Evolutionary conservation across 2,329 filamentous ascomycete species (phyloP), one percentile per base, ranked within the genome.

Genomic region (Monosporascus sp.): DNA sequence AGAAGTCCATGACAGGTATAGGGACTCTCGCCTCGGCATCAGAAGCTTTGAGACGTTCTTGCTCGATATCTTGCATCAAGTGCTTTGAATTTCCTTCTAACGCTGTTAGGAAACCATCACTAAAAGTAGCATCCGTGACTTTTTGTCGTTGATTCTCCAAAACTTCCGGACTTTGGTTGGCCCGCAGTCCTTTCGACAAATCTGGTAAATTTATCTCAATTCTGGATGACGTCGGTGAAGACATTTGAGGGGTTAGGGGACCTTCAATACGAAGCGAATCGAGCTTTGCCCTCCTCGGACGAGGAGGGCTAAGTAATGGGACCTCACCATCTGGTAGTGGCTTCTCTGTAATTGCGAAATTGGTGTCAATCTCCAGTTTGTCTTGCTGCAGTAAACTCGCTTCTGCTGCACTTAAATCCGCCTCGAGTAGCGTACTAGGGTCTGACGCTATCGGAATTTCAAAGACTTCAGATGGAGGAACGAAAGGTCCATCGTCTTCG

Each of bases 1-100:
- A 60, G 53, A 68, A 68, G 37, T 69, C 64, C 56, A 65, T 58
- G 17, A 56, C 45, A 4, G 67, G 67, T 22, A 67, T 59, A 37
- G 61, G 53, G 27, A 67, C 52, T 50, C 67, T 59, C 43, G 64
- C 63, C 19, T 61, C 53, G 14, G 66, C 63, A 52, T 61, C 61
- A 43, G 56, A 56, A 27, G 57, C 54, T 27, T 64, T 60, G 20
- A 68, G 56, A 11, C 56, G 57, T 38, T 69, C 65, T 45, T 68
- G 66, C 22, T 66, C 62, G 31, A 66, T 54, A 5, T 24, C 55
- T 56, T 54, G 60, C 38, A 48, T 52, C 8, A 59, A 51, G 3
- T 27, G 24, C 31, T 22, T 36, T 3, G 59, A 57, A 36, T 51
- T 52, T 26, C 62, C 53, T 22, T 60, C 49, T 37, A 69, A 44